Evolutionary conservation across 2,329 filamentous ascomycete species (phyloP), one percentile per base, ranked within the genome.

Genomic region (Alternaria brassicicola): DNA sequence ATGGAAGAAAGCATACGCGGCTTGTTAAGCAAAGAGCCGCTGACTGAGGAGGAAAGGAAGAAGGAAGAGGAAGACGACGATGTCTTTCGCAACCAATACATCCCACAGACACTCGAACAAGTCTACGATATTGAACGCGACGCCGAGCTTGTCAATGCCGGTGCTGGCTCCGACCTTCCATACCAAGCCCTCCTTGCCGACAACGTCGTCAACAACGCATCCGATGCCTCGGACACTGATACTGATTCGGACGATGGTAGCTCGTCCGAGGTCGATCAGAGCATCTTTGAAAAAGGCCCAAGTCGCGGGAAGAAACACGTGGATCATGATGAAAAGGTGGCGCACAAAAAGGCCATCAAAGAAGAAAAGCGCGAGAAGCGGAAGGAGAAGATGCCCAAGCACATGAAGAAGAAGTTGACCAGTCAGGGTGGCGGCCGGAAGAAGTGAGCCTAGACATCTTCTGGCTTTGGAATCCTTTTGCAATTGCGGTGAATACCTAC

Each of bases 71-170:
- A 94, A 9, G 91, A 97, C 69, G 92, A 93, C 56, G 91, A 95
- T 65, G 95, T 98, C 6, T 99, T 97, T 81, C 86, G 94, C 69
- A 90, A 97, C 71, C 92, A 97, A 76, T 99, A 96, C 77, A 98
- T 99, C 51, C 95, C 95, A 0, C 93, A 97, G 77, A 98, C 91
- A 0, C 83, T 99, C 41, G 91, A 98, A 67, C 92, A 99, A 73
- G 94, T 99, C 4, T 97, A 97, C 77, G 93, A 99, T 74, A 88
- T 97, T 49, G 95, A 98, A 78, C 89, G 93, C 67, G 95, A 98
- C 67, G 91, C 88, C 2, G 89, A 92, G 68, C 88, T 88, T 75
- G 85, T 97, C 21, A 86, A 86, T 7, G 84, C 87, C 41, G 93
- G 92, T 5, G 84, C 90, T 63, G 91, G 89, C 19, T 85, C 87